A percentile compares a stretch with the other conserved stretches of the same genome.
Conservation (phyloP, 176 grass and related monocot genomes). For the Bromus sterilis region DNA sequence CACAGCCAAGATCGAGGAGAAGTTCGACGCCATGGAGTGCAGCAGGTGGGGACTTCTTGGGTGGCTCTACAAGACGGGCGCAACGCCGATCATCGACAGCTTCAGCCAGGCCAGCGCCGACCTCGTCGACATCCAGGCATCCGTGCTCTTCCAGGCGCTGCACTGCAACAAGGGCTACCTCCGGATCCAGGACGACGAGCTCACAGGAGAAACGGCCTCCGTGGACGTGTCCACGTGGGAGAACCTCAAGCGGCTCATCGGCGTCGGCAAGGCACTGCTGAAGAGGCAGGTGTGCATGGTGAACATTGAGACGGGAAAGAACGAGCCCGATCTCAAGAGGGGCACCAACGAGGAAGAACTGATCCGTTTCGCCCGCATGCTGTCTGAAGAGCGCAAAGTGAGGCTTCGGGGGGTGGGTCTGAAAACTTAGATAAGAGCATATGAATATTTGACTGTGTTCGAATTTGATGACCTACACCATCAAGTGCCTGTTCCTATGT, state of each 20-base stretch:
- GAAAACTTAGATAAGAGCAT: too few species aligned
- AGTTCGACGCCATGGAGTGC: not conserved
- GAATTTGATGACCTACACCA: not conserved
- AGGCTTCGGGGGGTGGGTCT: too few species aligned
- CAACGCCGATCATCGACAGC: constrained; percentile 44
- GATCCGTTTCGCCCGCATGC: not conserved
- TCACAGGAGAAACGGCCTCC: not conserved
- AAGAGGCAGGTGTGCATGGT: constrained; percentile 31
- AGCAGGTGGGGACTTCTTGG: constrained; percentile 44
- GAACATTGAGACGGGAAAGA: not conserved
- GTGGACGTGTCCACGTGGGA: constrained; percentile 19
- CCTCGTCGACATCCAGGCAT: not conserved
- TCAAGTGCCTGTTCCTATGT: too few species aligned
- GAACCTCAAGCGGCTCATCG: constrained; percentile 27
- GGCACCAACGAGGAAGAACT: constrained; percentile 2
- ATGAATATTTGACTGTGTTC: not conserved
- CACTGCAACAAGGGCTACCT: constrained; percentile 50
- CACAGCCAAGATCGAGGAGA: constrained; percentile 32
- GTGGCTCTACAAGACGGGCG: constrained; percentile 48
- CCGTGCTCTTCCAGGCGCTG: not conserved
- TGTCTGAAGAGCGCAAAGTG: constrained; percentile 11
- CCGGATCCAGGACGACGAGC: constrained; percentile 50
- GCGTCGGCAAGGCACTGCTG: constrained; percentile 23
- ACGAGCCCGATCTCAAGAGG: too few species aligned
- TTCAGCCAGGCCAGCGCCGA: not conserved